A percentile compares a stretch with the other conserved stretches of the same genome.
Conservation (phyloP, 352 stramenopile genomes). For the Pythium brachiatum region DNA sequence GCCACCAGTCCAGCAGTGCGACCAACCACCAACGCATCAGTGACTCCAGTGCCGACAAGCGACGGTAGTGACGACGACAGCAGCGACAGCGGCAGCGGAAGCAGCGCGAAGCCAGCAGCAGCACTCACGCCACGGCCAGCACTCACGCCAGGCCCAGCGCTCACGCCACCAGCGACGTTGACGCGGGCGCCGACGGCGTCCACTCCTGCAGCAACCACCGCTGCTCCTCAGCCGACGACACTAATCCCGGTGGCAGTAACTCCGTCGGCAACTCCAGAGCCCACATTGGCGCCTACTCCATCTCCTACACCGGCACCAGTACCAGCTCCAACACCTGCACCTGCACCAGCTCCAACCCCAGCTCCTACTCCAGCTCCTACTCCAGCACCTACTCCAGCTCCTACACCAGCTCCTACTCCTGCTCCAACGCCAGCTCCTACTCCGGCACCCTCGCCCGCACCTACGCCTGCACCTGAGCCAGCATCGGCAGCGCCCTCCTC, state of each 20-base stretch:
- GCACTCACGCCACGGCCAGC: background rate
- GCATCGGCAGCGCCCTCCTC: constrained; percentile 10
- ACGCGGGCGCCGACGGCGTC: background rate
- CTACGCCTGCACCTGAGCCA: constrained; percentile 16
- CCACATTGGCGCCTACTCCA: background rate
- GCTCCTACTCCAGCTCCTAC: constrained; percentile 1
- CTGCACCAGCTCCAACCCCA: constrained; percentile 17
- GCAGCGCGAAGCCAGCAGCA: background rate
- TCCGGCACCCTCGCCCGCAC: constrained; percentile 12
- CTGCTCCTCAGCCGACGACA: constrained; percentile 13
- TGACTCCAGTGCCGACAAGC: background rate
- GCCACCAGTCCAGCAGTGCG: background rate
- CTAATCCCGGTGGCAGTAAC: constrained; percentile 9
- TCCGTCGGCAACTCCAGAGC: constrained; percentile 7
- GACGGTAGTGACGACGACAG: constrained; percentile 1
- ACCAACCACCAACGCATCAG: background rate
- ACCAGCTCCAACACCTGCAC: constrained; percentile 7
- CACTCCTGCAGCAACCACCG: background rate
- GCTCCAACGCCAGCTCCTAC: constrained; percentile 20
- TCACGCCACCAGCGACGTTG: background rate
- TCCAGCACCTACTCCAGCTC: background rate
- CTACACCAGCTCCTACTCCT: constrained; percentile 14
- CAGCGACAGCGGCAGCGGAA: background rate
- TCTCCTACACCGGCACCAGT: background rate
- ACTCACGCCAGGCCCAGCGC: background rate